Conservation (phyloP, 1,284 basidiomycete genomes). For the Singerocomus rubriflavus region DNA sequence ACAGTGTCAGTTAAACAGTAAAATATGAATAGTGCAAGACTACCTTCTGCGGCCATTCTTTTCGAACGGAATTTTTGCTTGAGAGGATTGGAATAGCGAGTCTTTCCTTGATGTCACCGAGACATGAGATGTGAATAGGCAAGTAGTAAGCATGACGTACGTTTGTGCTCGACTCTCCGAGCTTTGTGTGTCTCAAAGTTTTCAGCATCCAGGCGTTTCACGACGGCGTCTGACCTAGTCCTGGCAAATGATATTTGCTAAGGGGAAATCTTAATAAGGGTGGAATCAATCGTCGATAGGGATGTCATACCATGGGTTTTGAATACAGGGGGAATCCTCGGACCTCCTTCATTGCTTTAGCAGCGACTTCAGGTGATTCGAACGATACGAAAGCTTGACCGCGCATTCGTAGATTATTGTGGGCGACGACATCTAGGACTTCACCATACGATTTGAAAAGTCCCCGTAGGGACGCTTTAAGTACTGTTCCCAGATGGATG, state of each 20-base stretch:
- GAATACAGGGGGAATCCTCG: conserved; percentile 94
- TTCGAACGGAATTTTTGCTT: conserved; percentile 82
- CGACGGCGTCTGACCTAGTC: conserved; percentile 86
- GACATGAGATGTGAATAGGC: conserved; percentile 1
- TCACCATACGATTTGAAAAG: conserved; percentile 94
- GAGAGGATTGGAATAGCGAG: conserved; percentile 82
- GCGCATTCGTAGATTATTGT: conserved; percentile 92
- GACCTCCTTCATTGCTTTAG: conserved; percentile 89
- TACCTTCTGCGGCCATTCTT: conserved; percentile 74
- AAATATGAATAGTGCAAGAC: conserved; percentile 21
- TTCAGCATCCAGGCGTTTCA: conserved; percentile 66
- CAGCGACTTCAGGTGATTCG: conserved; percentile 73
- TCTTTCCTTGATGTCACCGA: conserved; percentile 51
- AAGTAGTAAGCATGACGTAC: conserved; percentile 41
- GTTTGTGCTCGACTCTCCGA: conserved; percentile 75
- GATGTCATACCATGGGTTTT: conserved; percentile 81
- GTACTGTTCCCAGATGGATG: conserved; percentile 45
- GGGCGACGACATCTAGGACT: conserved; percentile 90
- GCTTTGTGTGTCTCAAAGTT: conserved; percentile 76
- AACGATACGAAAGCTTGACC: conserved; percentile 98
- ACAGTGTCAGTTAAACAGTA: conserved; percentile 7
- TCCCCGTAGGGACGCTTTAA: conserved; percentile 85
- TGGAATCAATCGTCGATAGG: background rate
- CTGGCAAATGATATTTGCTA: conserved; percentile 94
- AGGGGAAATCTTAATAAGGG: conserved; percentile 7